Evolutionary conservation across 2,329 filamentous ascomycete genomes (phyloP), one percentile per base, ranked within the genome.

Genomic region (Diaporthe citriasiana): DNA sequence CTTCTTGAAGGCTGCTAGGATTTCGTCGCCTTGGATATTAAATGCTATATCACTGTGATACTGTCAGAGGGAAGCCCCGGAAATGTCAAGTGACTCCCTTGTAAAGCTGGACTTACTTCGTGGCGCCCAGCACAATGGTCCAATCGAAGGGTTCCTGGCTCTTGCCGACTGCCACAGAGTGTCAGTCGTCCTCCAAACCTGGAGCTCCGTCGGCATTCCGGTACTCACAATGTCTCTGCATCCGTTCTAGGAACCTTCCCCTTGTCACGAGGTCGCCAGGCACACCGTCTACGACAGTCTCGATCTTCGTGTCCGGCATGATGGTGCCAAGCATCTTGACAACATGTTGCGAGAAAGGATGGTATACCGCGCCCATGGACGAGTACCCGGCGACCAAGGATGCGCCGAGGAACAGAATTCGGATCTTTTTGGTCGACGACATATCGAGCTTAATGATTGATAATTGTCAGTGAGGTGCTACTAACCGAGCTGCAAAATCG

Each of bases 81-180:
- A 42, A 9, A 22, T 17, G 2, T 7, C 9, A 27, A 47, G 30
- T 6, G 13, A 0, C n/a, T 7, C 38, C 2, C 8, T 25, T 30
- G 59, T 9, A 13, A 10, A 63, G 12, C 13, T 35, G 9, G 35
- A 35, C 75, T 6, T 78, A 81, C 79, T 93, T 93, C 65, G 91
- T 93, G 3, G 91, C 91, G 12, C 89, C 91, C 2, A 93, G 85
- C 6, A 93, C 81, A 42, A 93, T 87, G 19, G 89, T 87, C 89
- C 90, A 93, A 83, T 92, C 89, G 76, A 84, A 91, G 0, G 76
- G 73, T 9, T 76, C 51, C 27, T 72, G 69, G 45, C 71, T 74
- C 13, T 76, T 40, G 38, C 15, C 42, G 40, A 75, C 68, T 76
- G 68, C 19, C 27, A 22, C 13, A 17, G 5, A 12, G 19, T 38